Conservation (phyloP, 1,139 yeast species). For the Suhomyces bribrorum region DNA sequence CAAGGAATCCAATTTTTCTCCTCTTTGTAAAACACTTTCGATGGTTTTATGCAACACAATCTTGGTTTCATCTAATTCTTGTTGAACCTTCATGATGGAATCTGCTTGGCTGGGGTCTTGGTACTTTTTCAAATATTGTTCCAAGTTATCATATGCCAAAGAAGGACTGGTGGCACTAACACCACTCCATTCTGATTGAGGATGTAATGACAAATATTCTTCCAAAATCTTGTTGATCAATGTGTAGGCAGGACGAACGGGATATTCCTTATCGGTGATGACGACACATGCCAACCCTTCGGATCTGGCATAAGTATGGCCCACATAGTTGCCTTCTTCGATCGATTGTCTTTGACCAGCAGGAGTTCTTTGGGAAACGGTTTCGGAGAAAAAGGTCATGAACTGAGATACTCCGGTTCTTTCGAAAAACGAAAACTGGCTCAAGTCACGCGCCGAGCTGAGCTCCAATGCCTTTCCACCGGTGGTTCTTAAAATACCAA, state of each 20-base stretch:
- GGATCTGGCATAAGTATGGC: conserved; percentile 86
- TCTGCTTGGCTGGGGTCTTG: conserved; percentile 98
- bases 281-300: conserved; percentile 95
- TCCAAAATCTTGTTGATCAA: conserved; percentile 87
- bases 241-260: conserved; percentile 96
- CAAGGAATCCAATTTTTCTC: conserved; percentile 89
- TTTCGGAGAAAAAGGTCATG: conserved; percentile 90
- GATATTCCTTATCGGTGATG: conserved; percentile 93
- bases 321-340: conserved; percentile 88
- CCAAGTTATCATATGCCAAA: conserved; percentile 63
- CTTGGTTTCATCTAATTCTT: conserved; percentile 96
- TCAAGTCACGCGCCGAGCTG: conserved; percentile 76
- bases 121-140: conserved; percentile 73
- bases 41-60: conserved; percentile 94
- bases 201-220: conserved; percentile 84
- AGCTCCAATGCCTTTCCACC: conserved; percentile 73
- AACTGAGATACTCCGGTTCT: conserved; percentile 77
- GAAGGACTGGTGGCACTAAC: conserved; percentile 50
- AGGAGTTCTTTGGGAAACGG: conserved; percentile 84
- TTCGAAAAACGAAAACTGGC: conserved; percentile 87
- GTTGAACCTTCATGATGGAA: conserved; percentile 94
- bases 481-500: conserved; percentile 74
- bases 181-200: conserved; percentile 67
- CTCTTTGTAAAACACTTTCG: conserved; percentile 91
- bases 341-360: conserved; percentile 93